Percentiles rank a stretch among this genome's conserved stretches.
These are phyloP conservation scores for Cordyceps militaris DNA, from an alignment of 2,329 filamentous ascomycete species.

Conservation along the genomic window DNA sequence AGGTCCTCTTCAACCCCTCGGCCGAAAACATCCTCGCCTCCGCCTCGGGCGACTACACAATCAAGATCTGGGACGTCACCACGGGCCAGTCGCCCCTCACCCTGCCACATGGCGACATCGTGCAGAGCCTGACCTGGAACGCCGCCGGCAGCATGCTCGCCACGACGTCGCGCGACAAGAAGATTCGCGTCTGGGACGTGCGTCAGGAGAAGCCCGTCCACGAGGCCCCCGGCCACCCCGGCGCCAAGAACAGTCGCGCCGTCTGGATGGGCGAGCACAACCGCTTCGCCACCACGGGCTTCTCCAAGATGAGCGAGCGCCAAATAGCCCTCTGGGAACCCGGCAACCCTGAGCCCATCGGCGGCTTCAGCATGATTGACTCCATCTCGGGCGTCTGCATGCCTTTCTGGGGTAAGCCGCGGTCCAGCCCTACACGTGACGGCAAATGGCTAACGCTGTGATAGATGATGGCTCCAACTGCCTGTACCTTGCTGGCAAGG, in stretches of 20 bases:
- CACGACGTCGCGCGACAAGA: conserved; percentile 96
- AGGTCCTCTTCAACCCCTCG: conserved; percentile 95
- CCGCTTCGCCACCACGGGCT: conserved; percentile 90
- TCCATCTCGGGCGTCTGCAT: conserved; percentile 97
- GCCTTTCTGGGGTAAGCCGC: conserved; percentile 80
- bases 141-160: conserved; percentile 78
- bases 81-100: conserved; percentile 67
- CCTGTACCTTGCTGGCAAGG: conserved; percentile 93
- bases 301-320: conserved; percentile 96
- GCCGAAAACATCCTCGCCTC: conserved; percentile 94
- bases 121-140: conserved; percentile 95
- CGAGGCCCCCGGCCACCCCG: conserved; percentile 77
- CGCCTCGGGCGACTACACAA: conserved; percentile 85
- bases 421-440: not conserved
- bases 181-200: conserved; percentile 94
- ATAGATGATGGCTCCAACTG: conserved; percentile 80
- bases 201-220: conserved; percentile 84
- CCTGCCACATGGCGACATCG: conserved; percentile 82
- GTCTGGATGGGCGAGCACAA: conserved; percentile 98
- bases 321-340: conserved; percentile 95
- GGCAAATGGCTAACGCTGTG: conserved; percentile 24
- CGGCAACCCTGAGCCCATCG: conserved; percentile 76
- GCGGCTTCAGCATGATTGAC: conserved; percentile 83
- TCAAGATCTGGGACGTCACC: conserved; percentile 93
- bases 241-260: conserved; percentile 93